Conservation (phyloP, 805 yeast species). For the Lipomyces kockii region DNA sequence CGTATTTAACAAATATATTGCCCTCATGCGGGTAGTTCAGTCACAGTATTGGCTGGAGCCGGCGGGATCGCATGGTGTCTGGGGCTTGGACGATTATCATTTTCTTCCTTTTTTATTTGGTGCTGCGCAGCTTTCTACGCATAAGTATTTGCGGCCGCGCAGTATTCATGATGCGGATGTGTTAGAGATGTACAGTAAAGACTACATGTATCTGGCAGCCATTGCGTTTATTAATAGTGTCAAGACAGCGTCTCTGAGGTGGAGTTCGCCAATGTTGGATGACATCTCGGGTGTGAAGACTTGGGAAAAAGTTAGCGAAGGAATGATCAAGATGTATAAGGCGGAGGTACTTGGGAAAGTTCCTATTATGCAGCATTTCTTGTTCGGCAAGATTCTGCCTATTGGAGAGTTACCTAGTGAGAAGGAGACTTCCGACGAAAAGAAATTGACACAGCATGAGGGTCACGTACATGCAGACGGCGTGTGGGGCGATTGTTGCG, state of each 20-base stretch:
- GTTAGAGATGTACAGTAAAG: slow-evolving; percentile 74
- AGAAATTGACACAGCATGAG: slow-evolving; percentile 26
- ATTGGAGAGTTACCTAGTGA: slow-evolving; percentile 40
- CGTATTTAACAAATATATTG: slow-evolving; percentile 69
- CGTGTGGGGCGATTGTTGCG: slow-evolving; percentile 98
- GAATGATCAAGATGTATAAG: slow-evolving; percentile 93
- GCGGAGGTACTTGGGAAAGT: slow-evolving; percentile 89
- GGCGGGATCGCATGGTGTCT: slow-evolving; percentile 97
- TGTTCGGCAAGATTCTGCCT: slow-evolving; percentile 61
- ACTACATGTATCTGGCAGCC: slow-evolving; percentile 86
- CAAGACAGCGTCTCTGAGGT: slow-evolving; percentile 78
- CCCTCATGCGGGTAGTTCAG: slow-evolving; percentile 76
- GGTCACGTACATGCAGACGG: slow-evolving; percentile 52
- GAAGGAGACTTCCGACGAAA: slow-evolving; percentile 6
- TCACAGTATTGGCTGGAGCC: slow-evolving; percentile 85
- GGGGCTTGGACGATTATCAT: slow-evolving; percentile 98
- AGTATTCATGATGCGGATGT: slow-evolving; percentile 84
- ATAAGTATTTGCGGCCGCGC: slow-evolving; percentile 73
- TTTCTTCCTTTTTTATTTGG: slow-evolving; percentile 89
- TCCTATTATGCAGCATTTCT: slow-evolving; percentile 93
- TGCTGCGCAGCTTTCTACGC: slow-evolving; percentile 70
- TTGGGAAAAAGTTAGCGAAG: slow-evolving; percentile 91
- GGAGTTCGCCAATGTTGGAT: slow-evolving; percentile 97
- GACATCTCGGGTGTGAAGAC: slow-evolving; percentile 89
- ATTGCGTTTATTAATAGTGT: slow-evolving; percentile 79